phyloP scores from a whole-genome alignment of 2,329 filamentous ascomycete genomes.

The Aspergillus persii region DNA sequence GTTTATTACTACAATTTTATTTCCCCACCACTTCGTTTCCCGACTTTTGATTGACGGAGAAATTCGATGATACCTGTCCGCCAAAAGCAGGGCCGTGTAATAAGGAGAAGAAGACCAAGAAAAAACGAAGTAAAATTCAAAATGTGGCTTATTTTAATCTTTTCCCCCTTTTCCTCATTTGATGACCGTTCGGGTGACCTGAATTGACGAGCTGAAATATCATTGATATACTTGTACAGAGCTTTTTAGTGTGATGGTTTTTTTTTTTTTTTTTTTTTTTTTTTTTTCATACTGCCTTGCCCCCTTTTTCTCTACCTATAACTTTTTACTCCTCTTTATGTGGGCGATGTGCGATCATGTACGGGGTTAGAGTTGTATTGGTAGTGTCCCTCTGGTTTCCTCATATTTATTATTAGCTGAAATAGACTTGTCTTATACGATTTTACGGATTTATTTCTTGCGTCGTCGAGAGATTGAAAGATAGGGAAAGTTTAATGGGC shows the following conservation, averaged over 20 bases:
- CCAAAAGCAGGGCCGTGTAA: not conserved
- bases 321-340: not conserved
- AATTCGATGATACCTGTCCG: not conserved
- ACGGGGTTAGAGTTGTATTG: not conserved
- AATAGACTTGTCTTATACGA: not conserved
- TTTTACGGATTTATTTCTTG: not conserved
- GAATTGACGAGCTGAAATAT: conserved; percentile 5
- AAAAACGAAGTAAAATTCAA: not conserved
- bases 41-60: not conserved
- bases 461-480: not conserved
- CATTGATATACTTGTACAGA: conserved; percentile 6
- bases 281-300: not conserved
- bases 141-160: not conserved
- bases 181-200: conserved; percentile 6
- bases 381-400: not conserved
- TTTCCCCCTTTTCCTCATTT: not conserved
- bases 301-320: too few relatives aligned
- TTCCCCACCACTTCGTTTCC: not conserved
- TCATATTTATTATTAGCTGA: not conserved
- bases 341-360: not conserved
- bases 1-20: not conserved
- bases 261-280: not conserved
- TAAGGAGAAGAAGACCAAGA: not conserved
- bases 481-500: not conserved
- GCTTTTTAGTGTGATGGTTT: not conserved